Conservation (phyloP, 345 rosid species). For the Gossypium australe region DNA sequence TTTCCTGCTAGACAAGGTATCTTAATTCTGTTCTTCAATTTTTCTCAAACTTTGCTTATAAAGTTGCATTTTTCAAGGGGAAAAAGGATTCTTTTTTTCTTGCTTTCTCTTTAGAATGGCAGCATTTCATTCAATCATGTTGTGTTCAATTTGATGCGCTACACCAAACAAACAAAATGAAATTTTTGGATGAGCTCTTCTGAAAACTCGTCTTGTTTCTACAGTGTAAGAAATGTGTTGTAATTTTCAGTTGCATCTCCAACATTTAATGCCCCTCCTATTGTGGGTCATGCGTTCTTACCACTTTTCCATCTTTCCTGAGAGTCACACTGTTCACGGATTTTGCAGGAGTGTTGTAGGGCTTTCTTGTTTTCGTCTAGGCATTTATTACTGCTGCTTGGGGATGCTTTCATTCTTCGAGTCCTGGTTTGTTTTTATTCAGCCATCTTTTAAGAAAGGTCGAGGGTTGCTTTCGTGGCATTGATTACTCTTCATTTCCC, state of each 20-base stretch:
- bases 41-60: not conserved
- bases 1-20: constrained; percentile 75
- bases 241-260: constrained; percentile 11
- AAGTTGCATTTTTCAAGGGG: not conserved
- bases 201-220: not conserved
- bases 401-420: constrained; percentile 22
- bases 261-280: constrained; percentile 32
- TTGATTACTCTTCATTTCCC: constrained; percentile 34
- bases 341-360: not conserved
- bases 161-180: too few relatives aligned
- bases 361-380: constrained; percentile 4
- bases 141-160: too few relatives aligned
- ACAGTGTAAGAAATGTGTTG: not conserved
- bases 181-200: too few relatives aligned
- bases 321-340: not conserved
- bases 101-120: too few relatives aligned
- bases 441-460: constrained; percentile 24
- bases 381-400: constrained; percentile 31
- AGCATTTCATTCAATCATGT: too few relatives aligned
- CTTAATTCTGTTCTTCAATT: not conserved
- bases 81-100: not conserved
- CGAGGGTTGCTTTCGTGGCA: constrained; percentile 30
- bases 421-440: constrained; percentile 25
- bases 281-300: constrained; percentile 28
- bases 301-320: constrained; percentile 17